Evolutionary conservation across 306 rosid genomes (phyloP), one percentile per base, ranked within the genome.

Genomic region (Cucumis melo): DNA sequence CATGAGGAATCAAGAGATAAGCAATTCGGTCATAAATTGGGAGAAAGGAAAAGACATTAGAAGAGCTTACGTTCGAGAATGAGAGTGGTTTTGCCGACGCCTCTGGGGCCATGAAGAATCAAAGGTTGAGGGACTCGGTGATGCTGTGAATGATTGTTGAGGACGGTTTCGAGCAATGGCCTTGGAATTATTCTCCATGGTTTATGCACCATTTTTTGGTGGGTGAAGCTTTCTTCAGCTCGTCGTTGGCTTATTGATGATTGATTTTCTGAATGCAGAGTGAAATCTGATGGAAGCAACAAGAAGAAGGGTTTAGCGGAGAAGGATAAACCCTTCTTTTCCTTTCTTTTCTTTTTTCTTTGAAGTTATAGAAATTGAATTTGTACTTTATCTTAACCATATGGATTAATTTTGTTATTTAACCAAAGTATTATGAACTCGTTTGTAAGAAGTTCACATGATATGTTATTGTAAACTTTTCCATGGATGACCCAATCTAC

Each of bases 51-150:
- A 3, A 56, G 48, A 11, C 16, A 44, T 5, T 54, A 53, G 36
- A 29, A 8, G 21, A 23, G 63, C 7, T 46, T 84, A 93, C 99
- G 96, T 73, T 92, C 86, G 76, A 88, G 92, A 24, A 94, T 84
- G 88, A 94, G 92, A 34, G 99, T 86, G 76, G 97, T 94, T 86
- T 94, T 92, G 7, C 99, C 99, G 50, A 83, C 93, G 85, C 98
- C 98, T 78, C 97, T 79, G 66, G 97, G 99, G 23, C 99, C 99
- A 78, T 94, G 98, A 38, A 94, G 93, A 79, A 94, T 56, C 67
- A 94, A 87, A 24, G 91, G 93, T 73, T 91, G 91, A 56, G 73
- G 97, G 16, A 94, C 97, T 0, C 96, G 96, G 82, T 90, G 98
- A 83, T 90, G 97, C 54, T 89, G 92, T 2, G 85, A 92, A 81